Percentiles rank a stretch among this genome's conserved stretches.
Evolutionary conservation across 441 rosid genomes (phyloP).

Genomic region (Eutrema salsugineum): DNA sequence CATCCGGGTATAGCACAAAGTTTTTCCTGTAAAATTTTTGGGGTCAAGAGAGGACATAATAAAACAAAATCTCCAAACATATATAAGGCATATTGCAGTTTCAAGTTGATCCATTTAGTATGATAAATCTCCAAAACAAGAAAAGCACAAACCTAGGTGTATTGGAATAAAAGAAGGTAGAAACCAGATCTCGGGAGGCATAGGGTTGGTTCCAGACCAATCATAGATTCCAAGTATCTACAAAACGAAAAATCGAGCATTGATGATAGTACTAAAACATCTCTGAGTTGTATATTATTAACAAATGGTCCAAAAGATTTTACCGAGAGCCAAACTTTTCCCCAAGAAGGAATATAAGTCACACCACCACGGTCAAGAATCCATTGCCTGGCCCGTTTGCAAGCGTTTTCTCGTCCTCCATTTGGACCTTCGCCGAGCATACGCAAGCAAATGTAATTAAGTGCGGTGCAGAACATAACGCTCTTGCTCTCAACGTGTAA

Average conservation of each 20-base stretch:
- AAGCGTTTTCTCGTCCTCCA: conserved; percentile 40
- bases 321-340: conserved; percentile 36
- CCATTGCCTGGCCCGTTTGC: conserved; percentile 53
- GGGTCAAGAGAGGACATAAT: not conserved
- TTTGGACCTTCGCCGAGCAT: conserved; percentile 53
- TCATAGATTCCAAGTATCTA: conserved; percentile 73
- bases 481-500: conserved; percentile 67
- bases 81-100: not conserved
- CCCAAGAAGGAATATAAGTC: conserved; percentile 43
- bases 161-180: conserved; percentile 51
- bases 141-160: conserved; percentile 45
- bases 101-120: not conserved
- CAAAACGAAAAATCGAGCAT: not conserved
- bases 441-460: conserved; percentile 59
- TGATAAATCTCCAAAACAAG: not conserved
- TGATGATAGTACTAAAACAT: no score
- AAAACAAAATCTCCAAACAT: no score
- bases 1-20: conserved; percentile 47
- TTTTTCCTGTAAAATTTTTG: conserved; percentile 33
- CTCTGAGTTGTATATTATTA: no score
- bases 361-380: conserved; percentile 63
- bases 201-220: conserved; percentile 73
- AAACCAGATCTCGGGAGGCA: conserved; percentile 76
- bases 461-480: conserved; percentile 55
- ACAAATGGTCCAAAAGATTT: not conserved